phyloP scores from a whole-genome alignment of 192 early-diverging fungal species.

The Coemansia sp. region DNA sequence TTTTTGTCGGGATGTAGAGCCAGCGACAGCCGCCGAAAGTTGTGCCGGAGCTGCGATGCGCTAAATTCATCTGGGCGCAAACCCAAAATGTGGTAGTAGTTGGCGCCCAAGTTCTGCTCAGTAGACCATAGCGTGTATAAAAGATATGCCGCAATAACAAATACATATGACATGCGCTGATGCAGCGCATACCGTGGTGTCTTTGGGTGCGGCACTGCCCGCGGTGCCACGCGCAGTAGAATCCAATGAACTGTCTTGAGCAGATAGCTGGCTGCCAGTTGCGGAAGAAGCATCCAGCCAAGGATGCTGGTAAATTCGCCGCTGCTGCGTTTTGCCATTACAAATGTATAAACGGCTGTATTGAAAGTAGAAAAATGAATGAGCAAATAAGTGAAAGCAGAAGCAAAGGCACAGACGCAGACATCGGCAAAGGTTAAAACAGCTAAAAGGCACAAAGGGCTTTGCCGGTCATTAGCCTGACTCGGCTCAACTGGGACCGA shows the following conservation, averaged over 20 bases:
- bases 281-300: constrained; percentile 45
- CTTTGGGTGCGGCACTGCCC: constrained; percentile 31
- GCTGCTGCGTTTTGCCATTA: background rate
- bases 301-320: constrained; percentile 31
- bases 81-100: constrained; percentile 50
- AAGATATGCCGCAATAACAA: constrained; percentile 37
- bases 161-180: constrained; percentile 36
- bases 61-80: constrained; percentile 23
- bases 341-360: background rate
- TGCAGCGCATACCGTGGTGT: constrained; percentile 26
- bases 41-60: constrained; percentile 28
- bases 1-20: constrained; percentile 63
- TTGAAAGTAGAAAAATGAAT: background rate
- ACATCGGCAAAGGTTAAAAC: no score
- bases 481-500: background rate
- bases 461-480: background rate
- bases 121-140: constrained; percentile 40
- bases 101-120: constrained; percentile 28
- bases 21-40: constrained; percentile 59
- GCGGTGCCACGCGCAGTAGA: constrained; percentile 24
- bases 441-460: background rate
- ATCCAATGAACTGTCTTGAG: constrained; percentile 32
- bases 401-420: background rate
- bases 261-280: constrained; percentile 27
- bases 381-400: background rate